Conservation (phyloP, 1,139 yeast species). For the Kodamaea sp. region DNA sequence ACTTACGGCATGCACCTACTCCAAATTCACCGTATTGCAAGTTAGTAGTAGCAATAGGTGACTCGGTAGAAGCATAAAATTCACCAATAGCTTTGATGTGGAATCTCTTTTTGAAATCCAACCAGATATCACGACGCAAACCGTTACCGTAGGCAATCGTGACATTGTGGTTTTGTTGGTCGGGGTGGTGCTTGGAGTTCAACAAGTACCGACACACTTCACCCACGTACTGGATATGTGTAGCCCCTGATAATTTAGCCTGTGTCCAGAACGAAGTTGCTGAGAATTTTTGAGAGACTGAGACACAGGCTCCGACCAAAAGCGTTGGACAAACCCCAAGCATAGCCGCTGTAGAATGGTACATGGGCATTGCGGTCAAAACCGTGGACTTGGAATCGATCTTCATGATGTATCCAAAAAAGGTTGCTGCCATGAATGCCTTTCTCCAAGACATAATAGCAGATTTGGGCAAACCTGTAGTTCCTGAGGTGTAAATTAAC, state of each 20-base stretch:
- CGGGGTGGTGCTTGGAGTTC: conserved; percentile 63
- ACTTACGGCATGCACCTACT: conserved; percentile 85
- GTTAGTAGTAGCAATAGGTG: conserved; percentile 88
- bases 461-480: conserved; percentile 94
- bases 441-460: conserved; percentile 94
- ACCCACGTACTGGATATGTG: conserved; percentile 91
- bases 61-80: conserved; percentile 92
- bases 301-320: conserved; percentile 67
- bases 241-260: conserved; percentile 67
- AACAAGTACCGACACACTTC: conserved; percentile 89
- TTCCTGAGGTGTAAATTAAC: conserved; percentile 89
- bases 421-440: conserved; percentile 64
- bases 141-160: conserved; percentile 90
- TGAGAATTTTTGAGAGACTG: conserved; percentile 80
- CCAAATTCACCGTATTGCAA: conserved; percentile 80
- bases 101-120: conserved; percentile 73
- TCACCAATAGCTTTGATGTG: conserved; percentile 79
- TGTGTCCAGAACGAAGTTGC: conserved; percentile 91
- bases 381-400: conserved; percentile 58
- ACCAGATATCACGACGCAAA: conserved; percentile 90
- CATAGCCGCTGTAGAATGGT: conserved; percentile 92
- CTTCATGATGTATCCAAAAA: conserved; percentile 72
- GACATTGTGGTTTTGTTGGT: conserved; percentile 68
- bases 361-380: conserved; percentile 93
- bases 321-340: conserved; percentile 79